Conservation (phyloP, 768 basidiomycete species). For the Trametes villosa region DNA sequence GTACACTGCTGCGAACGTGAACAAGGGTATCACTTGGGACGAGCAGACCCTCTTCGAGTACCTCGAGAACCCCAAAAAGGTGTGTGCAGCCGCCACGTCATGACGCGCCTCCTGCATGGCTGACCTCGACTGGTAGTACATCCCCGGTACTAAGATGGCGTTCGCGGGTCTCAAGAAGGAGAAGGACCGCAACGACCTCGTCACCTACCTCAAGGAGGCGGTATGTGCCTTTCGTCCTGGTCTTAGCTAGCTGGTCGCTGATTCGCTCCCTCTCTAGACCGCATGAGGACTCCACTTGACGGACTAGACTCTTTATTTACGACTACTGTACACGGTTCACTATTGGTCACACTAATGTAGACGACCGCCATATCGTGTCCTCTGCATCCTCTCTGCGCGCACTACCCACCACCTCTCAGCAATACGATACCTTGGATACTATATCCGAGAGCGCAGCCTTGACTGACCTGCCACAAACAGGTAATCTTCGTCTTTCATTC, state of each 20-base stretch:
- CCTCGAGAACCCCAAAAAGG: constrained; percentile 97
- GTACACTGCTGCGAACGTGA: constrained; percentile 94
- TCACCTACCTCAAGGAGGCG: constrained; percentile 78
- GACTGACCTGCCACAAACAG: too few relatives aligned
- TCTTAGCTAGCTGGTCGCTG: not conserved
- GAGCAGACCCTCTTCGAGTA: constrained; percentile 94
- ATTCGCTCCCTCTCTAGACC: constrained; percentile 10
- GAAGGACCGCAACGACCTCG: constrained; percentile 94
- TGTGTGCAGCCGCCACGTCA: constrained; percentile 39
- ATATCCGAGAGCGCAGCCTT: not conserved
- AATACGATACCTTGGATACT: constrained; percentile 15
- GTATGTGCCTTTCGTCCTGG: constrained; percentile 51
- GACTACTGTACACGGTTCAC: constrained; percentile 17
- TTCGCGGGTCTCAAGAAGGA: constrained; percentile 99
- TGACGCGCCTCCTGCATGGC: not conserved
- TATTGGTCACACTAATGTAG: constrained; percentile 30
- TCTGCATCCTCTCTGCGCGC: constrained; percentile 1
- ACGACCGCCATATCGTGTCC: constrained; percentile 25
- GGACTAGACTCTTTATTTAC: constrained; percentile 11
- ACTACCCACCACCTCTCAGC: constrained; percentile 7
- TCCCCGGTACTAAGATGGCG: constrained; percentile 98
- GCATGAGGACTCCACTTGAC: too few relatives aligned
- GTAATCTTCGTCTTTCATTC: too few relatives aligned
- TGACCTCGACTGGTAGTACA: constrained; percentile 61
- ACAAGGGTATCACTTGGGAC: constrained; percentile 89